Evolutionary conservation across 1,284 basidiomycete genomes (phyloP), one percentile per base, ranked within the genome.

Genomic region (Fomitopsis palustris): DNA sequence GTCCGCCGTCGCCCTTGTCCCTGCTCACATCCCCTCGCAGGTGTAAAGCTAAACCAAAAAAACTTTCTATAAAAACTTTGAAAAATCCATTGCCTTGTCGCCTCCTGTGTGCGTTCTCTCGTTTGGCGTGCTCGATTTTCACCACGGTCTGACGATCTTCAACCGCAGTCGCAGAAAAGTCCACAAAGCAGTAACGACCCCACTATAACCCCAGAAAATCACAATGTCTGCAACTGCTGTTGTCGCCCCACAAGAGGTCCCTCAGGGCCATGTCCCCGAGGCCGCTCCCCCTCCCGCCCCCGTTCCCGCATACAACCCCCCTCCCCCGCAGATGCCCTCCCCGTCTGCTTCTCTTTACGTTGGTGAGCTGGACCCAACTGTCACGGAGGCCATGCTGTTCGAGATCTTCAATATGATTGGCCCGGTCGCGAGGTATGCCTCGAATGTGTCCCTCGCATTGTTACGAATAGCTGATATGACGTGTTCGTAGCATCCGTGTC

Each of bases 401-500:
- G 97, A 99, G 83, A 99, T 99, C 75, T 99, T 99, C 85, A 98
- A 96, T 78, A 97, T 99, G 94, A 95, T 99, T 77, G 97, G 97
- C 60, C 96, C 96, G 59, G 97, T 99, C 65, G 95, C 95, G 62
- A 95, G 93, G 91, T 92, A 66, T 62, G 84, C 75, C 49, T 59
- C 10, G 51, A 42, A 31, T 55, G 58, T 57, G 47, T 29, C 29
- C 58, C 56, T 65, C 58, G 59, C 59, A 59, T 55, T 43, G 38
- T 39, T 33, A 37, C 3, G 16, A 56, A 41, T 49, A 53, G 42
- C 42, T 37, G 10, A 52, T n/a, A 39, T 41, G 52, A 56, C 42
- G 45, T 16, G 25, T 17, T n/a, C 27, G 21, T 63, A 96, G 93
- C 77, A 99, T 99, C 76, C 95, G 96, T 80, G 97, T 99, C 71